Percentiles rank a stretch among this genome's conserved stretches.
phyloP scores from a whole-genome alignment of 495 filamentous ascomycete species.

The Aspergillus ostianus region DNA sequence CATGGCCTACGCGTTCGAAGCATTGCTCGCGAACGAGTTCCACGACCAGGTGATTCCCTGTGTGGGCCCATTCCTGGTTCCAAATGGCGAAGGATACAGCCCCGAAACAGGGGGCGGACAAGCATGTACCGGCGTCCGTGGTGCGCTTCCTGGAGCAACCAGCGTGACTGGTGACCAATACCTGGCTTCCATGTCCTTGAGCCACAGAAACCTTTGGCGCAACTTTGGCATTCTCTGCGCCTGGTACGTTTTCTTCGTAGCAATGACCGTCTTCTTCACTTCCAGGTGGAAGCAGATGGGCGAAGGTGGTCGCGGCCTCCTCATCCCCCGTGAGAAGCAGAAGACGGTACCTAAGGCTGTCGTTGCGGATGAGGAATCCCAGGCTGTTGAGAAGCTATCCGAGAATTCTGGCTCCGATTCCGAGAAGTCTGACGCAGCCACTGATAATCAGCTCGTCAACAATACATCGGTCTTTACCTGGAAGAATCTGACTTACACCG shows the following conservation, averaged over 20 bases:
- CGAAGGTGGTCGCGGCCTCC: background rate
- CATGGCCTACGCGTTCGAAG: constrained; percentile 66
- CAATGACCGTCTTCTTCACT: constrained; percentile 19
- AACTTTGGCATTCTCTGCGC: constrained; percentile 29
- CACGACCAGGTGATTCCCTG: constrained; percentile 44
- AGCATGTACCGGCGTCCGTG: background rate
- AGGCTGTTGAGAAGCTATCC: background rate
- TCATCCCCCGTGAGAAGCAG: background rate
- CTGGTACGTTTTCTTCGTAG: constrained; percentile 23
- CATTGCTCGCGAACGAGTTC: constrained; percentile 63
- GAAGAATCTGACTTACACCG: background rate
- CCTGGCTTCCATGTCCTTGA: constrained; percentile 39
- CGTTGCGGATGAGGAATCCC: background rate
- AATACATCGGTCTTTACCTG: constrained; percentile 5
- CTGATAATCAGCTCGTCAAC: no score
- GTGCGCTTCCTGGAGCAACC: background rate
- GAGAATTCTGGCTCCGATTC: background rate
- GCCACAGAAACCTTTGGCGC: constrained; percentile 23
- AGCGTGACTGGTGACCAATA: constrained; percentile 31
- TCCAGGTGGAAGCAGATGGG: constrained; percentile 9
- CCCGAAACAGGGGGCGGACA: no score
- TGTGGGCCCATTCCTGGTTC: constrained; percentile 15
- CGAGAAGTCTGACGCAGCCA: background rate
- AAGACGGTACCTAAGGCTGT: no score
- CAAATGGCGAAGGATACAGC: background rate